Evolutionary conservation across 2,329 filamentous ascomycete species (phyloP), one percentile per base, ranked within the genome.

Genomic region (Neopestalotiopsis rosae): DNA sequence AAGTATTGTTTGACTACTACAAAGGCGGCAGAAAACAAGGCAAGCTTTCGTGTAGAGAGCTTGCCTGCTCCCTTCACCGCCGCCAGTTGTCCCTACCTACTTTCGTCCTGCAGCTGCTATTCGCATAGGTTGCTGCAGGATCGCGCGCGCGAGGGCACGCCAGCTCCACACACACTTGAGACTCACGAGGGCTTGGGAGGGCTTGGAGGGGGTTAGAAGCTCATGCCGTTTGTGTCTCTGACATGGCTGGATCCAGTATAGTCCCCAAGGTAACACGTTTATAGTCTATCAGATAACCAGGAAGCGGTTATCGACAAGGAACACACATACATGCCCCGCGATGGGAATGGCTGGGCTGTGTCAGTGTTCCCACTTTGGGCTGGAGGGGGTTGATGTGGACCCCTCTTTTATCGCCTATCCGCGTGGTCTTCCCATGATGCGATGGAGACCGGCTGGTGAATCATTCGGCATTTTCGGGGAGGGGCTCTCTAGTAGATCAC

Each of bases 61-160:
- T 49, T 14, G n/a, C 17, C 45, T 52, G 42, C 59, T 24, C 17
- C n/a, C 65, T 45, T 59, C 65, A 67, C 52, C 65, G 52, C 52
- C 32, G 65, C 65, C 65, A 67, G 65, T 61, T 67, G 65, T 67
- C 56, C 65, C 45, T 28, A 28, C 24, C 24, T 28, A 28, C 24
- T 52, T 7, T 20, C 9, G 20, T n/a, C 17, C 45, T 52, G 45
- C 17, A 52, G 45, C n/a, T 20, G 45, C 45, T 24, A 38, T 38
- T 38, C 34, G 45, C 45, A 52, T 52, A n/a, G 45, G 17, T 20
- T 52, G 45, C 45, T 52, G 45, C 45, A 52, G 45, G 45, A 52
- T 52, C 17, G 45, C 17, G 45, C 45, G 45, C 45, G 34, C 34
- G 24, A 38, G 6, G 34, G 6, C 34, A 7, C 34, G 34, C 6